Evolutionary conservation across 495 filamentous ascomycete species (phyloP).

Genomic region (Aspergillus heteromorphus): DNA sequence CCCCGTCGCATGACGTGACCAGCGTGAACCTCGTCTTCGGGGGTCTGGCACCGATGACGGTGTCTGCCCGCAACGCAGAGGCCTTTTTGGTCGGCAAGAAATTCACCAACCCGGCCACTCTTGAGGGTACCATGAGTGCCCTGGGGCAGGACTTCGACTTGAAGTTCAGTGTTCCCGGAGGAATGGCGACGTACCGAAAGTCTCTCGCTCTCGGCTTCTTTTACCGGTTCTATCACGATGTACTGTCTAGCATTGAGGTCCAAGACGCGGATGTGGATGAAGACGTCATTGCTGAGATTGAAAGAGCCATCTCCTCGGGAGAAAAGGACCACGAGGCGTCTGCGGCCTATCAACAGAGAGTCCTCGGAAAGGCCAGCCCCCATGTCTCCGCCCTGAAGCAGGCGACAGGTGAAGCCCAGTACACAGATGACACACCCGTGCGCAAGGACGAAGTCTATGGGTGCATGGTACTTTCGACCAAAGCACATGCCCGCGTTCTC

Average conservation of each 20-base stretch:
- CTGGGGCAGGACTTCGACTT: constrained; percentile 84
- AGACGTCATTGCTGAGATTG: constrained; percentile 54
- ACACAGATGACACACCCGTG: constrained; percentile 90
- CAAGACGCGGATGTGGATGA: constrained; percentile 43
- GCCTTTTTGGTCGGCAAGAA: constrained; percentile 68
- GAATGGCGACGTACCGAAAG: constrained; percentile 94
- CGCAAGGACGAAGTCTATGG: constrained; percentile 85
- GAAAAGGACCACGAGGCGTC: constrained; percentile 46
- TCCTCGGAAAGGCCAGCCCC: constrained; percentile 73
- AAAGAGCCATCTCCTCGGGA: constrained; percentile 54
- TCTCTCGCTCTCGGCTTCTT: constrained; percentile 85
- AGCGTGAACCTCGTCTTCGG: constrained; percentile 78
- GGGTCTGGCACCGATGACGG: constrained; percentile 83
- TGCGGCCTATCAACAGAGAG: constrained; percentile 57
- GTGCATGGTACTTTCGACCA: constrained; percentile 80
- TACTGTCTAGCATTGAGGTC: constrained; percentile 46
- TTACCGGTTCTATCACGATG: constrained; percentile 81
- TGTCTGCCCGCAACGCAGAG: constrained; percentile 72
- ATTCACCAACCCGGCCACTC: constrained; percentile 70
- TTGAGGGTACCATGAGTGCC: constrained; percentile 83
- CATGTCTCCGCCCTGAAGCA: constrained; percentile 95
- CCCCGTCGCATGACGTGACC: constrained; percentile 58
- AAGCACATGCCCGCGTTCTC: constrained; percentile 80
- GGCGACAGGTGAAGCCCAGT: constrained; percentile 88
- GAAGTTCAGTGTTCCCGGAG: constrained; percentile 80